Percentiles rank a stretch among this genome's conserved stretches.
These are phyloP conservation scores for Pezicula neosporulosa DNA, from an alignment of 2,329 filamentous ascomycete genomes.

Conservation along the genomic window DNA sequence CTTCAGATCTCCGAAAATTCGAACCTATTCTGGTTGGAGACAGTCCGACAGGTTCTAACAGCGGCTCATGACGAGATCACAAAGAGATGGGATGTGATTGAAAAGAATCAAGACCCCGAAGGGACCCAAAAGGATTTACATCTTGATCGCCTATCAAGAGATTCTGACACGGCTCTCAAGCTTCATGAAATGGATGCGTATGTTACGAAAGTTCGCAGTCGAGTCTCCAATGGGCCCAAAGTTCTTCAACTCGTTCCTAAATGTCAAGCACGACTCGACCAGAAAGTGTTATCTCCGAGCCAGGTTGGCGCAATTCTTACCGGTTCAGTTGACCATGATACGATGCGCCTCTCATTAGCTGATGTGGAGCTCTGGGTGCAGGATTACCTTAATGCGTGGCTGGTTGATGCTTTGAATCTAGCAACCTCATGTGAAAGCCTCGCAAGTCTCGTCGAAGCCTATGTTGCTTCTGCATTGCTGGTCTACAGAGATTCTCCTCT, in stretches of 20 bases:
- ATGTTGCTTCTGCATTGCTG: slow-evolving; percentile 24
- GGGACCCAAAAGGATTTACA: not conserved
- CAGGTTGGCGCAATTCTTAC: not conserved
- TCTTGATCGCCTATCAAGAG: not conserved
- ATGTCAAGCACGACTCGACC: not conserved
- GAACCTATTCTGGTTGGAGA: not conserved
- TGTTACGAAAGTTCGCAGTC: not conserved
- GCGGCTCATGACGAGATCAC: not conserved
- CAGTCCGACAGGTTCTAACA: not conserved
- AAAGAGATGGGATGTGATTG: not conserved
- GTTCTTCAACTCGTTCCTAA: not conserved
- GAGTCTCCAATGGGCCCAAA: not conserved
- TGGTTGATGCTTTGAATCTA: slow-evolving; percentile 18
- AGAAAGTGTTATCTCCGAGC: not conserved
- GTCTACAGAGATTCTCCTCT: slow-evolving; percentile 41
- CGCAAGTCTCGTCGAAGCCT: slow-evolving; percentile 27
- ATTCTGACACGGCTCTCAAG: slow-evolving; percentile 1
- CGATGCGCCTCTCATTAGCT: not conserved
- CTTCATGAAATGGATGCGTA: not conserved
- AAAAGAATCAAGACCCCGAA: not conserved
- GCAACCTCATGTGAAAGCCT: slow-evolving; percentile 13
- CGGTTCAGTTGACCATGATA: not conserved
- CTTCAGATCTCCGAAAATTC: slow-evolving; percentile 17
- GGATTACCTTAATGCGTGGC: slow-evolving; percentile 35
- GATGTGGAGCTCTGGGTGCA: slow-evolving; percentile 49